Evolutionary conservation across 371 early-diverging fungal species (phyloP).

Genomic region (Massospora cicadina): DNA sequence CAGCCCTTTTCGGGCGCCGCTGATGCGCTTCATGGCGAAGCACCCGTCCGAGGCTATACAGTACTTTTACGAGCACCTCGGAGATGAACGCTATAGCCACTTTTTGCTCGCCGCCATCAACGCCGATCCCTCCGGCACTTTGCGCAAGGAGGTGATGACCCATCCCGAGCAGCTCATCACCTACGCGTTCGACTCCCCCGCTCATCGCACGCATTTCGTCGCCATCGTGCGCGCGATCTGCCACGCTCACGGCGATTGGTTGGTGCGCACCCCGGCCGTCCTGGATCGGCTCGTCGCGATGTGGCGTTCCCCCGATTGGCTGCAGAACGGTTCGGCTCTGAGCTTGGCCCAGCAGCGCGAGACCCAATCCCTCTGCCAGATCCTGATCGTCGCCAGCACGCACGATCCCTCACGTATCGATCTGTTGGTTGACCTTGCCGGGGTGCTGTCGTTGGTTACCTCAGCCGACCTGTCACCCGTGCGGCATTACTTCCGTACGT

Average conservation of each 20-base stretch:
- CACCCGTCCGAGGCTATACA: constrained; percentile 68
- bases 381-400: neutral
- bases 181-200: constrained; percentile 9
- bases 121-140: constrained; percentile 34
- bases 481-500: neutral
- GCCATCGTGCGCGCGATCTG: constrained; percentile 39
- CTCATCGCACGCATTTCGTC: constrained; percentile 33
- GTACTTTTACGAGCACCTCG: constrained; percentile 64
- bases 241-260: constrained; percentile 37
- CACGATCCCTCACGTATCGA: neutral
- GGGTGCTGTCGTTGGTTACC: neutral
- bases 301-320: constrained; percentile 32
- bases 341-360: neutral
- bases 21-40: constrained; percentile 75
- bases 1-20: constrained; percentile 81
- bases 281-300: constrained; percentile 29
- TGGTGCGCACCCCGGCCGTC: constrained; percentile 24
- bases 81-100: constrained; percentile 27
- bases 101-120: constrained; percentile 55
- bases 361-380: neutral
- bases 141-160: constrained; percentile 49
- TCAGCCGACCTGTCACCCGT: neutral
- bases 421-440: neutral
- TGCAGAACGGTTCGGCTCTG: neutral
- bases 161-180: constrained; percentile 18